phyloP scores from a whole-genome alignment of 2,329 filamentous ascomycete genomes.

The Trichophyton verrucosum region DNA sequence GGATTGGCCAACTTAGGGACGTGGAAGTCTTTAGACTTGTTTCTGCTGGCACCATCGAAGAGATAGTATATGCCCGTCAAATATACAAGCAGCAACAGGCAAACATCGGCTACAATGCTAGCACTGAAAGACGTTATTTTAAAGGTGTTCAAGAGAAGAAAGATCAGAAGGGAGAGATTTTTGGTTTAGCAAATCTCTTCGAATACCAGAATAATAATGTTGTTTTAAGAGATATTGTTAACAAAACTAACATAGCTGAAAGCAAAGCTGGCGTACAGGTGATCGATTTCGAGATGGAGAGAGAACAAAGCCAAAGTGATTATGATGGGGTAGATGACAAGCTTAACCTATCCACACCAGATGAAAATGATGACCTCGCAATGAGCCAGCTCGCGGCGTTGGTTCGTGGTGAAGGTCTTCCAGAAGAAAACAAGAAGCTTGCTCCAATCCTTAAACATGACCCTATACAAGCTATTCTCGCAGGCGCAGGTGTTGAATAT shows the following conservation, averaged over 20 bases:
- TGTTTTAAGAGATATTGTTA: constrained; percentile 85
- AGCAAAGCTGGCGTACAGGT: constrained; percentile 73
- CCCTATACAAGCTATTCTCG: constrained; percentile 76
- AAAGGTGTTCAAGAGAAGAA: constrained; percentile 79
- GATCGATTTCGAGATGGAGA: constrained; percentile 58
- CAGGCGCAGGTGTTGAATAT: constrained; percentile 80
- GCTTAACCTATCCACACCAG: constrained; percentile 17
- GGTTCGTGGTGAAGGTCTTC: constrained; percentile 37
- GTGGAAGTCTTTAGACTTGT: constrained; percentile 93
- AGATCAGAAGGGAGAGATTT: constrained; percentile 81
- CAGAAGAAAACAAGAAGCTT: constrained; percentile 25
- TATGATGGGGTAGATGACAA: constrained; percentile 27
- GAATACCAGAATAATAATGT: constrained; percentile 67
- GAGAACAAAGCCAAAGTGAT: constrained; percentile 43
- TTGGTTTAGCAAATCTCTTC: constrained; percentile 79
- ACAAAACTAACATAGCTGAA: constrained; percentile 96
- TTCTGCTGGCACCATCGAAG: constrained; percentile 84
- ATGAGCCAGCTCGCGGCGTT: constrained; percentile 61
- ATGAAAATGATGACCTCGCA: constrained; percentile 50
- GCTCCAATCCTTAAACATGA: constrained; percentile 42
- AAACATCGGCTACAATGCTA: constrained; percentile 92
- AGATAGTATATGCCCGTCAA: constrained; percentile 91
- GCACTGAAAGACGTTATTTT: constrained; percentile 86
- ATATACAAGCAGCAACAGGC: constrained; percentile 99
- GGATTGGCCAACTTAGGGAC: constrained; percentile 83